Percentiles rank a stretch among this genome's conserved stretches.
Conservation (phyloP, 2,329 filamentous ascomycete genomes). For the Penicillium sp. region DNA sequence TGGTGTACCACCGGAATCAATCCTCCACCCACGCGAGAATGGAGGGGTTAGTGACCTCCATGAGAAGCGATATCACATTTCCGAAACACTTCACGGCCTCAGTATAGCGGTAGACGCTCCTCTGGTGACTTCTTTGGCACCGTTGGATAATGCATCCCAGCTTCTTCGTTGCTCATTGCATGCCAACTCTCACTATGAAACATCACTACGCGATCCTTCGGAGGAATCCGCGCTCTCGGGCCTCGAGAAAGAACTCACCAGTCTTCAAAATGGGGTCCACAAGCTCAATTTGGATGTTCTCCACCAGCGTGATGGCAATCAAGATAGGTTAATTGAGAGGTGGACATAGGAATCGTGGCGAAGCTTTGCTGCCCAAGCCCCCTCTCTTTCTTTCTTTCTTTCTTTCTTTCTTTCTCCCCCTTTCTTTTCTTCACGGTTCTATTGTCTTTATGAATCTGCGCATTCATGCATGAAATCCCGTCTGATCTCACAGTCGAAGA, state of each 20-base stretch:
- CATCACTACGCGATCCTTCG: constrained; percentile 29
- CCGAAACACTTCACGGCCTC: constrained; percentile 31
- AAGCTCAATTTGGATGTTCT: constrained; percentile 36
- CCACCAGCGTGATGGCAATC: constrained; percentile 32
- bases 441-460: neutral
- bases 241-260: constrained; percentile 33
- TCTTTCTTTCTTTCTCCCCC: too few species aligned
- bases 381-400: neutral
- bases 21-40: constrained; percentile 25
- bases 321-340: constrained; percentile 35
- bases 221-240: constrained; percentile 29
- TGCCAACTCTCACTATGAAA: constrained; percentile 30
- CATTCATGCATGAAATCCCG: neutral
- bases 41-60: constrained; percentile 24
- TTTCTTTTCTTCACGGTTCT: neutral
- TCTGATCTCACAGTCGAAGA: neutral
- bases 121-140: constrained; percentile 29
- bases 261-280: constrained; percentile 36
- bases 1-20: constrained; percentile 32
- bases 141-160: constrained; percentile 35
- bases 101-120: constrained; percentile 33
- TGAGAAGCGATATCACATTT: constrained; percentile 33
- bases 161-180: constrained; percentile 35
- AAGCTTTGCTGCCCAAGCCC: neutral
- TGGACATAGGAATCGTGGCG: constrained; percentile 27